Evolutionary conservation across 2,329 filamentous ascomycete genomes (phyloP).

Genomic region (Epichloe sylvatica): DNA sequence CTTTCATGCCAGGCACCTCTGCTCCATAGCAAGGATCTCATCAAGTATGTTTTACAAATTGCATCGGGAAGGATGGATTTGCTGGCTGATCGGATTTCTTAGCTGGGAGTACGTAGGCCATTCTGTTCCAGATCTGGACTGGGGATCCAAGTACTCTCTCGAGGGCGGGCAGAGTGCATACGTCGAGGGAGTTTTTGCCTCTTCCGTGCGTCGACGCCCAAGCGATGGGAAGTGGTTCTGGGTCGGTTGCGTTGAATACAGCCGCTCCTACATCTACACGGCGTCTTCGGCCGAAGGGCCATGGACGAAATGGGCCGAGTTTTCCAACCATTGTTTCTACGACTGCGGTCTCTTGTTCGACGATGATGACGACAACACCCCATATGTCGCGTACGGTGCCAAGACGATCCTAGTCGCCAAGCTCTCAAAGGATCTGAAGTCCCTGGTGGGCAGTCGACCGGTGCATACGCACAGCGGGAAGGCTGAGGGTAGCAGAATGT

Average conservation of each 20-base stretch:
- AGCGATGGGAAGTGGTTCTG: slow-evolving; percentile 1
- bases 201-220: background rate
- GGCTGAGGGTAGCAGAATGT: background rate
- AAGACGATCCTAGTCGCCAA: background rate
- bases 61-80: too few species aligned
- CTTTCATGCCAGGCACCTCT: background rate
- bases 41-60: background rate
- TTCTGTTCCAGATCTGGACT: background rate
- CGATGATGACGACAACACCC: background rate
- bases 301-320: background rate
- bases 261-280: background rate
- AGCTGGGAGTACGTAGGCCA: background rate
- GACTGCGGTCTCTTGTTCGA: background rate
- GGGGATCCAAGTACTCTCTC: background rate
- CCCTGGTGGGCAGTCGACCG: background rate
- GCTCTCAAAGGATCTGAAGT: background rate
- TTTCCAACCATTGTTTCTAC: background rate
- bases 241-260: background rate
- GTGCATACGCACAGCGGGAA: background rate
- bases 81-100: background rate
- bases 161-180: background rate
- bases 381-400: background rate
- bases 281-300: background rate
- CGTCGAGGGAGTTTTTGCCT: background rate
- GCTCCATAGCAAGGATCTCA: background rate